These are phyloP conservation scores for Tetrastigma voinierianum DNA, from an alignment of 164 flowering plant genomes.

Conservation along the genomic window DNA sequence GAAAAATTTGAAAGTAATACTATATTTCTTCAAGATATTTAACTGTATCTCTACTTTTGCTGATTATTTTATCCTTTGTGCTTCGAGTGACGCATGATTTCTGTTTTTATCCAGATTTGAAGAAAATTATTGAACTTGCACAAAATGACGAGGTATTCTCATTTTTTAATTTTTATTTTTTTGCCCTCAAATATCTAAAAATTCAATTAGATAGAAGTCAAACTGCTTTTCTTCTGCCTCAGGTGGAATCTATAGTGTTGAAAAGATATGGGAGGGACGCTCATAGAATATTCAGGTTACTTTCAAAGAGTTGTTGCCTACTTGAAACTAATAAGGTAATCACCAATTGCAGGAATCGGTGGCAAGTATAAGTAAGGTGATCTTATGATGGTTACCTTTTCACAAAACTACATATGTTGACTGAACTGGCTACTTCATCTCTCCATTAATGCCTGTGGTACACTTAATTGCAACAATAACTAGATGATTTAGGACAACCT, in stretches of 20 bases:
- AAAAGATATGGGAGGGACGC: constrained; percentile 77
- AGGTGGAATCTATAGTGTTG: constrained; percentile 79
- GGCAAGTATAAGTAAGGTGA: too few relatives aligned
- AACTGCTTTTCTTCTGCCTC: constrained; percentile 7
- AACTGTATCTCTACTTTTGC: too few relatives aligned
- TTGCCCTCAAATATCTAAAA: not conserved
- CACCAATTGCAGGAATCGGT: not conserved
- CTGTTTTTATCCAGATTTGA: constrained; percentile 49
- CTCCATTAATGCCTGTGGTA: too few relatives aligned
- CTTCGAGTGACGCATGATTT: constrained; percentile 1
- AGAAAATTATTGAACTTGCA: constrained; percentile 58
- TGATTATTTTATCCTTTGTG: not conserved
- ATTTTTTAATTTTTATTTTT: not conserved
- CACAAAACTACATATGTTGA: too few relatives aligned
- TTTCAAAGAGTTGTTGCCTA: constrained; percentile 39
- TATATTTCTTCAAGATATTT: too few relatives aligned
- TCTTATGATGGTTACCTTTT: too few relatives aligned
- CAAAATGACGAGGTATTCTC: constrained; percentile 65
- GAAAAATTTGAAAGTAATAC: not conserved
- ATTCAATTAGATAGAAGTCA: not conserved
- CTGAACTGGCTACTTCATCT: too few relatives aligned
- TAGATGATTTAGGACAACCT: too few relatives aligned
- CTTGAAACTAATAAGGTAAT: constrained; percentile 74
- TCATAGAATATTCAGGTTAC: constrained; percentile 67
- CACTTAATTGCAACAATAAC: too few relatives aligned